Evolutionary conservation across 306 rosid species (phyloP).

Genomic region (Citrullus mucosospermus): DNA sequence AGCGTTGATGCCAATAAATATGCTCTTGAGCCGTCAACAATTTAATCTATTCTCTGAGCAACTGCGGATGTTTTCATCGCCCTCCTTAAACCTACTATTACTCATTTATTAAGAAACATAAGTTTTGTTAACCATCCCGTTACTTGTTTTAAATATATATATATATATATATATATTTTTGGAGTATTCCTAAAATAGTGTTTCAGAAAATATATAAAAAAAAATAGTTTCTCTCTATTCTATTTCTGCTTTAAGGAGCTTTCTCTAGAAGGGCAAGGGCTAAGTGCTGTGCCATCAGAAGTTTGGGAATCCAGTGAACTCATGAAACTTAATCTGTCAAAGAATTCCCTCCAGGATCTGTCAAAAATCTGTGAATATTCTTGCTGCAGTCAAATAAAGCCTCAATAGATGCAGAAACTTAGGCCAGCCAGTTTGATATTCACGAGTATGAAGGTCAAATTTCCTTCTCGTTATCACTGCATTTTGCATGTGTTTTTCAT

Average conservation of each 20-base stretch:
- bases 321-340: slow-evolving; percentile 56
- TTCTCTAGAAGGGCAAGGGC: slow-evolving; percentile 65
- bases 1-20: too few species aligned
- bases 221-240: too few species aligned
- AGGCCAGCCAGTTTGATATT: neutral
- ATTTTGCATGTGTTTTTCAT: neutral
- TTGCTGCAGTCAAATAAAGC: neutral
- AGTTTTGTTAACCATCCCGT: too few species aligned
- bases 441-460: neutral
- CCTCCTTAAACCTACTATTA: too few species aligned
- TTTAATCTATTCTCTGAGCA: too few species aligned
- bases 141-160: too few species aligned
- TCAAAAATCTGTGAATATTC: neutral
- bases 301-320: slow-evolving; percentile 73
- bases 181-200: too few species aligned
- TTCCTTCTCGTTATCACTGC: neutral
- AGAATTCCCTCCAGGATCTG: slow-evolving; percentile 46
- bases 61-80: too few species aligned
- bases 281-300: slow-evolving; percentile 67
- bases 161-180: too few species aligned
- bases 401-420: neutral
- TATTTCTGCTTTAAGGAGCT: slow-evolving; percentile 46
- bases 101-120: too few species aligned
- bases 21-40: too few species aligned
- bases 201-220: too few species aligned